Evolutionary conservation across 805 yeast species (phyloP).

Genomic region (Citeromyces nyonsensis): DNA sequence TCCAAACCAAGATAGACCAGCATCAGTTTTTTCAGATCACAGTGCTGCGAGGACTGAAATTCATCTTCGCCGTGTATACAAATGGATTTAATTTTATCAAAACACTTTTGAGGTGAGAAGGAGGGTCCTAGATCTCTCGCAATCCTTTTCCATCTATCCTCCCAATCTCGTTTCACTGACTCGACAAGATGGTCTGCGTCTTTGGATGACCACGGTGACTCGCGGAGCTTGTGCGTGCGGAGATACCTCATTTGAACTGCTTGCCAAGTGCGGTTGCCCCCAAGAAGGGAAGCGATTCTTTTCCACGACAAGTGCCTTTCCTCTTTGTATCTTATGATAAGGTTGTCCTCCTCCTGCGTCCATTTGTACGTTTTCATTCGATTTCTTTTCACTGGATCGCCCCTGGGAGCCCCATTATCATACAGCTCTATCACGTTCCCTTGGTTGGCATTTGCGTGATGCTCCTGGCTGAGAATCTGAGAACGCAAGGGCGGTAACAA

Average conservation of each 20-base stretch:
- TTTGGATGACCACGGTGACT: constrained; percentile 16
- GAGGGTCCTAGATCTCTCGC: constrained; percentile 14
- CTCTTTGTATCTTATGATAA: constrained; percentile 20
- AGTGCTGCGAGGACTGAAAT: constrained; percentile 8
- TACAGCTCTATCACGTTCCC: too few species aligned
- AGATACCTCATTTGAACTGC: constrained; percentile 30
- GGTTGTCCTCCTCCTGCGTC: constrained; percentile 20
- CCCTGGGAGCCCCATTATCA: too few species aligned
- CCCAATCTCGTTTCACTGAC: constrained; percentile 21
- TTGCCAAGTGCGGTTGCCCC: constrained; percentile 22
- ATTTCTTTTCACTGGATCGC: too few species aligned
- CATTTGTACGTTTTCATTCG: constrained; percentile 7
- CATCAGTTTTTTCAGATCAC: constrained; percentile 11
- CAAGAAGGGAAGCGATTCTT: constrained; percentile 15
- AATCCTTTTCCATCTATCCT: constrained; percentile 21
- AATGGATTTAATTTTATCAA: constrained; percentile 13
- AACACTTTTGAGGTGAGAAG: constrained; percentile 14
- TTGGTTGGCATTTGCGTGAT: too few species aligned
- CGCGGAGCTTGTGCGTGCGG: constrained; percentile 19
- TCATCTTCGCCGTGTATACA: constrained; percentile 14
- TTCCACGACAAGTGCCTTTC: constrained; percentile 20
- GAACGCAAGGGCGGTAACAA: too few species aligned
- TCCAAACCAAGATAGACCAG: constrained; percentile 20
- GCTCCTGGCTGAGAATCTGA: too few species aligned
- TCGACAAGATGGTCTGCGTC: constrained; percentile 16